Conservation (phyloP, 1,284 basidiomycete genomes). For the Leccinum brunneo-olivaceum region DNA sequence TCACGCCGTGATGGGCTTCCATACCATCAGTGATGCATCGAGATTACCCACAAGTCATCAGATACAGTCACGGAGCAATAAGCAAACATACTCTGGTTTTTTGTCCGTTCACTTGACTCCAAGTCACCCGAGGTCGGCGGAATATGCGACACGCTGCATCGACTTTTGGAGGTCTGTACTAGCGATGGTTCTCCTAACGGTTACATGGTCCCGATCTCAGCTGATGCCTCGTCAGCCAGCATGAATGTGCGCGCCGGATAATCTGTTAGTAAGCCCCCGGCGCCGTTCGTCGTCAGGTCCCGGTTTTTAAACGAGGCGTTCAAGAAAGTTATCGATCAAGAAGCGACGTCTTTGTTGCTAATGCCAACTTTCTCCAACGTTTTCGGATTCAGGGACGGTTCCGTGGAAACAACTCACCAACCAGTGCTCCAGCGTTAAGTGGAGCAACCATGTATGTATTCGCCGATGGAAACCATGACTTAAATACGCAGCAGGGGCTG, state of each 20-base stretch:
- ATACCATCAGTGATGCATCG: constrained; percentile 5
- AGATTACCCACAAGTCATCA: constrained; percentile 5
- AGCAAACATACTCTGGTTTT: neutral
- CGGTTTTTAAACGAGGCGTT: constrained; percentile 25
- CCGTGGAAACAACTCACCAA: constrained; percentile 1
- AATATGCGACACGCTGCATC: neutral
- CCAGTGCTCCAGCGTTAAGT: constrained; percentile 5
- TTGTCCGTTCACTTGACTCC: neutral
- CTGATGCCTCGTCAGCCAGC: constrained; percentile 2
- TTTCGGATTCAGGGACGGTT: constrained; percentile 5
- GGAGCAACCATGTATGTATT: constrained; percentile 3
- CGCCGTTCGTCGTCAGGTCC: constrained; percentile 7
- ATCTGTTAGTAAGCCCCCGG: neutral
- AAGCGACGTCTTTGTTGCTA: neutral
- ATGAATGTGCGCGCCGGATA: neutral
- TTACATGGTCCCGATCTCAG: constrained; percentile 5
- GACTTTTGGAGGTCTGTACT: neutral
- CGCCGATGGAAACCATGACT: constrained; percentile 7
- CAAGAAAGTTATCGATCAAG: constrained; percentile 13
- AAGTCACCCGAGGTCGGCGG: constrained; percentile 8
- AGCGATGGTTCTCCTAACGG: constrained; percentile 4
- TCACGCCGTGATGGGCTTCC: neutral
- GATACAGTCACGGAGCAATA: neutral
- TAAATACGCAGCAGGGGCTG: constrained; percentile 19
- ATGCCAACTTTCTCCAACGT: neutral